These are phyloP conservation scores for Shiraia sp. DNA, from an alignment of 2,329 filamentous ascomycete genomes.

Conservation along the genomic window DNA sequence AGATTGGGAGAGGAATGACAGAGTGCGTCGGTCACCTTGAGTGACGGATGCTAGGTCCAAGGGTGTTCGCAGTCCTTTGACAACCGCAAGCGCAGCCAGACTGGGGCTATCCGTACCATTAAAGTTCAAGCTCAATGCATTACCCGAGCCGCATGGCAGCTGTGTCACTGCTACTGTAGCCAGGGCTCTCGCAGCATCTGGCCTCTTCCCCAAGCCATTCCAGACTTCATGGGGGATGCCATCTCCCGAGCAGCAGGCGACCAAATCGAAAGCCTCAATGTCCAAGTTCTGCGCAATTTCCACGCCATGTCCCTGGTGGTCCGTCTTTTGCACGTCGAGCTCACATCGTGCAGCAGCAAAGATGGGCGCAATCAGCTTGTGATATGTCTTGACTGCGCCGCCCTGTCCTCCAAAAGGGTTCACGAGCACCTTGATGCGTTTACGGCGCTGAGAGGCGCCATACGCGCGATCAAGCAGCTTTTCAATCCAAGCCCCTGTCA, in stretches of 20 bases:
- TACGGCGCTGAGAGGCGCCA: conserved; percentile 66
- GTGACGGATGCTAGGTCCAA: conserved; percentile 88
- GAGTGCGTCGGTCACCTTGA: conserved; percentile 71
- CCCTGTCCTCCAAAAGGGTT: conserved; percentile 92
- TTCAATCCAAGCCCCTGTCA: conserved; percentile 64
- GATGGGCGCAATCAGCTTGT: conserved; percentile 75
- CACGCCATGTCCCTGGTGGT: conserved; percentile 73
- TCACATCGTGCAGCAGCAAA: conserved; percentile 79
- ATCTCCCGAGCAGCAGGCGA: conserved; percentile 89
- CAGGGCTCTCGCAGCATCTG: conserved; percentile 75
- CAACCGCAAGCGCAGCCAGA: conserved; percentile 76
- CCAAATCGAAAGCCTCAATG: conserved; percentile 78
- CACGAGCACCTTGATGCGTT: conserved; percentile 83
- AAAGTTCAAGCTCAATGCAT: conserved; percentile 88
- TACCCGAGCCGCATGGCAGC: conserved; percentile 90
- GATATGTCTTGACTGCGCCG: conserved; percentile 72
- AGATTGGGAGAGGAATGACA: conserved; percentile 90
- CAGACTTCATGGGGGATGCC: conserved; percentile 92
- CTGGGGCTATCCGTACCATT: conserved; percentile 78
- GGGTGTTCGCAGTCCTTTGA: conserved; percentile 84
- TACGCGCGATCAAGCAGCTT: conserved; percentile 73
- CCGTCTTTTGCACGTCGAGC: conserved; percentile 74
- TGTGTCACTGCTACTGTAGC: conserved; percentile 79
- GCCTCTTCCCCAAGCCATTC: conserved; percentile 80
- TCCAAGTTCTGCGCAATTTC: conserved; percentile 77